A percentile compares a stretch with the other conserved stretches of the same genome.
These are phyloP conservation scores for Mangifera indica DNA, from an alignment of 345 rosid genomes.

Conservation along the genomic window DNA sequence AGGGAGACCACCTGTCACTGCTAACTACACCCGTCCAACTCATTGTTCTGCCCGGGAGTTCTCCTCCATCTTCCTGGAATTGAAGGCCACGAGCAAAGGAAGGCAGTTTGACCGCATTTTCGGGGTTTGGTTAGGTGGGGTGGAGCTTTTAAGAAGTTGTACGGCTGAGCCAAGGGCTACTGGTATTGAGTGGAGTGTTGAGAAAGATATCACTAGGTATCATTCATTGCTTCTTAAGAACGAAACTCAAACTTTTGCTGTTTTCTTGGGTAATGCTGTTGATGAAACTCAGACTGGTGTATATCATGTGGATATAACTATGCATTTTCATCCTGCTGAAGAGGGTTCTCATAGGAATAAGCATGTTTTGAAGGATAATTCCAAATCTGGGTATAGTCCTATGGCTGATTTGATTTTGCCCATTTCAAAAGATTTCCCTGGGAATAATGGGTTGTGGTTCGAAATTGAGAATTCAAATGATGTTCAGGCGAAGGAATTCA, in stretches of 20 bases:
- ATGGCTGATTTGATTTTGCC: slow-evolving; percentile 78
- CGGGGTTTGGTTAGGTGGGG: slow-evolving; percentile 83
- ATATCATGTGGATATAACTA: too few relatives aligned
- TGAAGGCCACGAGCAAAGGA: slow-evolving; percentile 73
- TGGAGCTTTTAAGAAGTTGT: slow-evolving; percentile 93
- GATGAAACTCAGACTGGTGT: too few relatives aligned
- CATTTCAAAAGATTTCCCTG: slow-evolving; percentile 55
- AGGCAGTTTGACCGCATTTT: slow-evolving; percentile 84
- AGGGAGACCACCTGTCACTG: slow-evolving; percentile 61
- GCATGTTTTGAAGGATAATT: slow-evolving; percentile 33
- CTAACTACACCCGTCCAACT: slow-evolving; percentile 65
- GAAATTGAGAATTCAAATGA: slow-evolving; percentile 55
- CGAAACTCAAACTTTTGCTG: slow-evolving; percentile 53
- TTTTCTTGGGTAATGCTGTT: slow-evolving; percentile 68
- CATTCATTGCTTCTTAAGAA: slow-evolving; percentile 58
- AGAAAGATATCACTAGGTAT: slow-evolving; percentile 82
- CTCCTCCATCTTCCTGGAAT: slow-evolving; percentile 75
- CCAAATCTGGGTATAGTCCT: slow-evolving; percentile 34
- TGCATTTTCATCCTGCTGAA: too few relatives aligned
- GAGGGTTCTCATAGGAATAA: slow-evolving; percentile 70
- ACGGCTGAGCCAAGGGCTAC: slow-evolving; percentile 77
- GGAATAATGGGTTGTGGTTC: slow-evolving; percentile 89
- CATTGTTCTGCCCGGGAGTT: slow-evolving; percentile 45
- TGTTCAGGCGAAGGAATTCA: too few relatives aligned
- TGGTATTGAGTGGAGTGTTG: slow-evolving; percentile 73